Evolutionary conservation across 2,329 filamentous ascomycete genomes (phyloP), one percentile per base, ranked within the genome.

Genomic region (Monosporascus ibericus): DNA sequence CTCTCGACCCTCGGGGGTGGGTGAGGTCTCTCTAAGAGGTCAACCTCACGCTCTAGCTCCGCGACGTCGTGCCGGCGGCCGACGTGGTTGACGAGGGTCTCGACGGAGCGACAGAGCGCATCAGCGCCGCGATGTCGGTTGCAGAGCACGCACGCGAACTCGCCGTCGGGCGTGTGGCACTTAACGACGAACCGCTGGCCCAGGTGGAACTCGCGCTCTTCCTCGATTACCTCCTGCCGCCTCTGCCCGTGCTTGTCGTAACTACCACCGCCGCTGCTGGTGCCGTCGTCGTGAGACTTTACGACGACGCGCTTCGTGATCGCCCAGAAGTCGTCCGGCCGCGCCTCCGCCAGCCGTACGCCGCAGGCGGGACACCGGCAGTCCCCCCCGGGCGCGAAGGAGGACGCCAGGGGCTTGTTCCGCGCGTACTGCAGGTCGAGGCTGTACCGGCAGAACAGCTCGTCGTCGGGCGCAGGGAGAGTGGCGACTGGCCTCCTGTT

Each of bases 131-230:
- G 54, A 27, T 63, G 48, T 18, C 55, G 52, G 22, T 56, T 60
- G 50, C 68, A 71, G 22, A 71, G 54, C 37, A 61, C 66, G 49
- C 69, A 71, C 3, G 68, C 65, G 44, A 58, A 71, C 44, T 65
- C 64, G 11, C 57, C 55, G 17, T 61, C 59, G 18, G 62, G 58
- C 3, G 66, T 66, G 52, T 72, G 70, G 48, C 69, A 72, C 55
- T 72, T 72, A 49, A 68, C 61, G 9, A 71, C 53, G 49, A 72
- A 72, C 20, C 68, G 63, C 50, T 67, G 63, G 15, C 62, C 68
- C 11, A 70, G 50, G 34, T 65, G 55, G 53, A 66, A 69, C 22
- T 60, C 58, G 48, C 63, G 58, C 37, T 65, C 60, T 50, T 67
- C 61, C n/a, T 63, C 54, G 15, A 58, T 38, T 36, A 62, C 57